Percentiles rank a stretch among this genome's conserved stretches.
These are phyloP conservation scores for Kazachstania sp. DNA, from an alignment of 1,139 yeast genomes.

Conservation along the genomic window DNA sequence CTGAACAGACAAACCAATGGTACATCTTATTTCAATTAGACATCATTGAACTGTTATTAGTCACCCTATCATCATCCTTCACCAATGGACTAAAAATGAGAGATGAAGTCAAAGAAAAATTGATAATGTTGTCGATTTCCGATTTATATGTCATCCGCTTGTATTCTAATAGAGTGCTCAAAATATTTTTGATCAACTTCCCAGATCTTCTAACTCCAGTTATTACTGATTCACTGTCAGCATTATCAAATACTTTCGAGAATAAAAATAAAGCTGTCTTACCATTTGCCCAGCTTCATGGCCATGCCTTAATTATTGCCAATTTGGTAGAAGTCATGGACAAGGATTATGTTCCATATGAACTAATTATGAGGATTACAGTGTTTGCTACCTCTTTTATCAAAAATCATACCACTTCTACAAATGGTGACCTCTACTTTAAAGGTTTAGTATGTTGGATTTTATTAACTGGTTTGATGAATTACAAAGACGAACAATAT, in stretches of 20 bases:
- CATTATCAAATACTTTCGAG: constrained; percentile 32
- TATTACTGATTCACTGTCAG: constrained; percentile 26
- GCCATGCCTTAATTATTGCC: constrained; percentile 36
- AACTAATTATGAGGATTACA: constrained; percentile 32
- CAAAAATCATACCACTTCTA: constrained; percentile 29
- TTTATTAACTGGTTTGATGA: constrained; percentile 65
- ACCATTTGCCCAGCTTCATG: constrained; percentile 34
- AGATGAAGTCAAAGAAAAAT: constrained; percentile 23
- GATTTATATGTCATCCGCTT: constrained; percentile 34
- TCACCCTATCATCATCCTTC: constrained; percentile 26
- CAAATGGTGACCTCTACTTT: constrained; percentile 32
- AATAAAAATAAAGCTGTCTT: constrained; percentile 30
- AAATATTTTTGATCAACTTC: constrained; percentile 29
- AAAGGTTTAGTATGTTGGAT: constrained; percentile 58
- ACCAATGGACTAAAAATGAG: constrained; percentile 24
- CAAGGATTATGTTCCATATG: constrained; percentile 33
- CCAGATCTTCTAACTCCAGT: constrained; percentile 29
- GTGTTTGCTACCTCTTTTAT: constrained; percentile 31
- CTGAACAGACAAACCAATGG: constrained; percentile 12
- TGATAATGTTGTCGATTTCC: constrained; percentile 31
- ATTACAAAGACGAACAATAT: constrained; percentile 51
- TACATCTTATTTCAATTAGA: constrained; percentile 22
- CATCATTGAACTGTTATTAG: constrained; percentile 18
- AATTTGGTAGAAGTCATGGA: constrained; percentile 31
- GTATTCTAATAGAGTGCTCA: constrained; percentile 33